Evolutionary conservation across 2,329 filamentous ascomycete species (phyloP), one percentile per base, ranked within the genome.

Genomic region (Venturiaceae sp.): DNA sequence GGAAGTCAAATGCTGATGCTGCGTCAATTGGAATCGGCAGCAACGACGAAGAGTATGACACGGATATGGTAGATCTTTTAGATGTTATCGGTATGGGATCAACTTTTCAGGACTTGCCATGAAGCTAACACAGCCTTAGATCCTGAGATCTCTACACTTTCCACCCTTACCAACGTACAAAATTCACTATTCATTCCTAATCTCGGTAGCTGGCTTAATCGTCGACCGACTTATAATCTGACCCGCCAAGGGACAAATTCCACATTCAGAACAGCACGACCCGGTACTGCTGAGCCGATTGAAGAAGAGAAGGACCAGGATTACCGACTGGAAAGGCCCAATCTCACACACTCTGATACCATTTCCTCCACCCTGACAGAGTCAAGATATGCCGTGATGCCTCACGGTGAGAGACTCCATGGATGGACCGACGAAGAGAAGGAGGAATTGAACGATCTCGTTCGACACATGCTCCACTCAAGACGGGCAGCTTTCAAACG

Each of bases 131-230:
- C 5, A 8, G 16, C 5, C 7, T 7, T 63, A 91, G 90, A 95
- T 65, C 89, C 90, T 44, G 88, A 95, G 73, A 85, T 95, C 3
- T 84, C 88, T 36, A 90, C 90, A 0, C 75, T 95, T 3, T 90
- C 88, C 0, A 92, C 89, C 14, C 80, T 95, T 9, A 95, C 88
- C 46, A 95, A 95, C 66, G 85, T 95, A 21, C 90, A 95, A 66
- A 95, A 95, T 69, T 94, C 90, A 0, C 82, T 95, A 9, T 95
- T 95, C 71, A 76, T 95, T 1, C 90, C 90, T 0, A 86, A 91
- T 63, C 77, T 95, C n/a, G 90, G 90, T 41, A 76, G 79, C 60
- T 84, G 83, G 64, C 65, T 95, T 54, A 94, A 95, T 66, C 82
- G 90, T 53, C 80, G 85, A 61, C 89, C 90, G 1, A 91, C 88